Percentiles rank a stretch among this genome's conserved stretches.
phyloP scores from a whole-genome alignment of 148 eudicot species.

The Fagopyrum esculentum region DNA sequence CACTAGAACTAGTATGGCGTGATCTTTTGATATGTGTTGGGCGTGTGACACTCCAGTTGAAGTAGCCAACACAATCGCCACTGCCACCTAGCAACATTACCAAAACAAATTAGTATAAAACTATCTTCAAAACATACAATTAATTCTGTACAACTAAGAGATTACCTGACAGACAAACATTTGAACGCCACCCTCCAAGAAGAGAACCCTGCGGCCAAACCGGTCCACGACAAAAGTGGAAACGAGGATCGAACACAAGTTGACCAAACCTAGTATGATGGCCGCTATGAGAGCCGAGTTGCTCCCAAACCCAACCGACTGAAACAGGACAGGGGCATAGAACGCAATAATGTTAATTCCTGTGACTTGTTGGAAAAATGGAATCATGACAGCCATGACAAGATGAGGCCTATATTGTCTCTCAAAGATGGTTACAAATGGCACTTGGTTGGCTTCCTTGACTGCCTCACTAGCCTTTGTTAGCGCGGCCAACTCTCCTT shows the following conservation, averaged over 20 bases:
- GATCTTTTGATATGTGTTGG: conserved; percentile 29
- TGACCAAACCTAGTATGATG: conserved; percentile 40
- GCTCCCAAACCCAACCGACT: conserved; percentile 40
- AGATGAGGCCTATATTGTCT: conserved; percentile 39
- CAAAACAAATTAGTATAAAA: not conserved
- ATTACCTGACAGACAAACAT: conserved; percentile 35
- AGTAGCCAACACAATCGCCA: conserved; percentile 32
- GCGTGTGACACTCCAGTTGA: conserved; percentile 39
- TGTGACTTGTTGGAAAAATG: conserved; percentile 44
- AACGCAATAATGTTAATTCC: conserved; percentile 46
- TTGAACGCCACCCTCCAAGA: conserved; percentile 42
- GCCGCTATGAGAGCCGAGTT: conserved; percentile 37
- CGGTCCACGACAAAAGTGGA: conserved; percentile 41
- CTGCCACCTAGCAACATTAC: conserved; percentile 22
- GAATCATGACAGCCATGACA: conserved; percentile 28
- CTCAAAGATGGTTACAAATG: conserved; percentile 27
- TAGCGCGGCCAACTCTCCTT: conserved; percentile 29
- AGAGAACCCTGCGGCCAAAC: conserved; percentile 41
- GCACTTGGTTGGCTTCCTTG: conserved; percentile 16
- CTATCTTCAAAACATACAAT: not conserved
- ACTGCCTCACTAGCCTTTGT: conserved; percentile 24
- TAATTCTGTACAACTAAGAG: not conserved
- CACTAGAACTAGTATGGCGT: conserved; percentile 27
- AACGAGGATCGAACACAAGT: conserved; percentile 28
- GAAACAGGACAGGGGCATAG: conserved; percentile 48